Evolutionary conservation across 2,329 filamentous ascomycete genomes (phyloP).

Genomic region (Dendrostoma leiphaemia): DNA sequence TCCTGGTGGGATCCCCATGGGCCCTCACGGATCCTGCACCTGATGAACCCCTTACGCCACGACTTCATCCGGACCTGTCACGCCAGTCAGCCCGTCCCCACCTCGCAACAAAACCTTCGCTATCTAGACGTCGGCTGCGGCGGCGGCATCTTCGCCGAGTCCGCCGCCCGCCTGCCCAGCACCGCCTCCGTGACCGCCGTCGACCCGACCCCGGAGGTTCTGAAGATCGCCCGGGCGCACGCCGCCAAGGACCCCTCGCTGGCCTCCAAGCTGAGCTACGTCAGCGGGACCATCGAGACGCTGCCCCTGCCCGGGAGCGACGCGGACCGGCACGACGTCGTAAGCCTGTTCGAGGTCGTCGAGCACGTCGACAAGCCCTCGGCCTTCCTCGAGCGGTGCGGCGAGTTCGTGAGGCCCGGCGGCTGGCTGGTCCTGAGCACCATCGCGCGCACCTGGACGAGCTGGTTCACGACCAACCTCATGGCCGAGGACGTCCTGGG

Average conservation of each 20-base stretch:
- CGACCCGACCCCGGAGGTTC: constrained; percentile 72
- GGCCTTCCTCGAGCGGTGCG: constrained; percentile 68
- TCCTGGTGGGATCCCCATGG: constrained; percentile 98
- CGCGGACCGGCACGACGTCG: constrained; percentile 66
- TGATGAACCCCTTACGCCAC: constrained; percentile 97
- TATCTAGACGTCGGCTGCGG: constrained; percentile 95
- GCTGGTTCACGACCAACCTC: constrained; percentile 89
- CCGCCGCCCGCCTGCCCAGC: constrained; percentile 65
- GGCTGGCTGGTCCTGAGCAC: constrained; percentile 93
- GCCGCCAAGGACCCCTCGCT: constrained; percentile 72
- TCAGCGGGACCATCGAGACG: constrained; percentile 74
- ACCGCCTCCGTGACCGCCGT: constrained; percentile 70
- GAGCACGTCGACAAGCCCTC: constrained; percentile 83
- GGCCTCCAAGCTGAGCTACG: constrained; percentile 63
- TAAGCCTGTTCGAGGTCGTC: constrained; percentile 90
- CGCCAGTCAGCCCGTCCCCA: constrained; percentile 44
- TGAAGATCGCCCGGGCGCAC: constrained; percentile 74
- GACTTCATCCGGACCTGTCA: constrained; percentile 81
- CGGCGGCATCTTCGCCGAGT: constrained; percentile 94
- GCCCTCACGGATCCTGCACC: constrained; percentile 85
- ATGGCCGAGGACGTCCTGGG: constrained; percentile 84
- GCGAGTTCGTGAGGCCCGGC: constrained; percentile 78
- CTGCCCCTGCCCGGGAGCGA: constrained; percentile 43
- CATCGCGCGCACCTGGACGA: constrained; percentile 84
- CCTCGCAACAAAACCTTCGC: constrained; percentile 45